Percentiles rank a stretch among this genome's conserved stretches.
These are phyloP conservation scores for Ogataea thermomethanolica DNA, from an alignment of 805 yeast genomes.

Conservation along the genomic window DNA sequence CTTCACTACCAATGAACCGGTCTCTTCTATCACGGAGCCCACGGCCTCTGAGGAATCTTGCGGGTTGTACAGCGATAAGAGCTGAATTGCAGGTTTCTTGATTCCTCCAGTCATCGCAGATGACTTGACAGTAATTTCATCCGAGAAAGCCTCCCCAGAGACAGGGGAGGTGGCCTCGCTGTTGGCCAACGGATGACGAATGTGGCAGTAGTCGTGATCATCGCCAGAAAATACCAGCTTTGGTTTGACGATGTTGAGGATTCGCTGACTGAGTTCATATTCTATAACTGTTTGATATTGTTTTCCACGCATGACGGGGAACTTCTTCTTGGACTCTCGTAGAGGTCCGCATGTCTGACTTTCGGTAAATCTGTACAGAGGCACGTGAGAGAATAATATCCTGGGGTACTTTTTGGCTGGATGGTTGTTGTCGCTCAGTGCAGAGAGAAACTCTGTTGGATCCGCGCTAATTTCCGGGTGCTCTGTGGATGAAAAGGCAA, in stretches of 20 bases:
- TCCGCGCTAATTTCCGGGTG: slow-evolving; percentile 42
- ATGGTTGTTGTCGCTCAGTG: slow-evolving; percentile 26
- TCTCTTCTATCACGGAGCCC: slow-evolving; percentile 13
- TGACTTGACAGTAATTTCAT: slow-evolving; percentile 83
- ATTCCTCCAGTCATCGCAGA: slow-evolving; percentile 94
- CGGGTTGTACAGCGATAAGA: slow-evolving; percentile 56
- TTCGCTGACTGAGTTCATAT: slow-evolving; percentile 49
- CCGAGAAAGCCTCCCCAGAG: slow-evolving; percentile 14
- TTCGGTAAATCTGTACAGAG: slow-evolving; percentile 64
- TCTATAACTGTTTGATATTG: slow-evolving; percentile 89
- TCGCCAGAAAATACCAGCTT: slow-evolving; percentile 82
- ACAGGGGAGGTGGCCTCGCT: not conserved
- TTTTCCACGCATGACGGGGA: slow-evolving; percentile 70
- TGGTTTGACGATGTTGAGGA: slow-evolving; percentile 61
- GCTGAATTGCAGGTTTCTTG: slow-evolving; percentile 77
- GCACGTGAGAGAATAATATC: slow-evolving; percentile 80
- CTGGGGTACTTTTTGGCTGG: slow-evolving; percentile 46
- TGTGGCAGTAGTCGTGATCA: slow-evolving; percentile 93
- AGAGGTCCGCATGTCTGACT: slow-evolving; percentile 65
- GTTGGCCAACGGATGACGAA: slow-evolving; percentile 44
- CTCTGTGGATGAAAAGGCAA: slow-evolving; percentile 62
- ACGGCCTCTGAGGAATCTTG: slow-evolving; percentile 3
- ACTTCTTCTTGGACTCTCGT: slow-evolving; percentile 62
- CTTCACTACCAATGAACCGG: slow-evolving; percentile 20
- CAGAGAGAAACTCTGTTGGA: slow-evolving; percentile 50